These are phyloP conservation scores for Liriodendron chinense DNA, from an alignment of 164 flowering plant species.

Conservation along the genomic window DNA sequence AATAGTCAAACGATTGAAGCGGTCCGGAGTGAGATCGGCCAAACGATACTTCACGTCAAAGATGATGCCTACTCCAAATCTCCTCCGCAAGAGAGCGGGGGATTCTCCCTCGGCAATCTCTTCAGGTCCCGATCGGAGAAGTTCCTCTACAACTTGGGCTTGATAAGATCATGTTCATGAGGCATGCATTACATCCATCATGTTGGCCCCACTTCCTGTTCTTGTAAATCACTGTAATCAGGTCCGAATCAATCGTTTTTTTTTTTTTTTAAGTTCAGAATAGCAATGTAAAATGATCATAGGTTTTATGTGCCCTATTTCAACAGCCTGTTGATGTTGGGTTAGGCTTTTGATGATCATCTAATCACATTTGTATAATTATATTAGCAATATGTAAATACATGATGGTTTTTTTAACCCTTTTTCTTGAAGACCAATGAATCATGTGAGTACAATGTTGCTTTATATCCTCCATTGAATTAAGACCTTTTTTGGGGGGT, in stretches of 20 bases:
- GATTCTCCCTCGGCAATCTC: conserved; percentile 67
- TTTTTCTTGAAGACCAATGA: background rate
- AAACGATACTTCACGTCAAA: conserved; percentile 56
- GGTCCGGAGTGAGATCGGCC: conserved; percentile 70
- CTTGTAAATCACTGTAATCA: conserved; percentile 15
- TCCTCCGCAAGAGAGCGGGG: conserved; percentile 48
- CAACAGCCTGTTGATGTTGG: conserved; percentile 11
- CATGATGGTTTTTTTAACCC: background rate
- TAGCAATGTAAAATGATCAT: background rate
- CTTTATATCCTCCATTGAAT: background rate
- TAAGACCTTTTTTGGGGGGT: background rate
- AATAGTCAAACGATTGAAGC: conserved; percentile 75
- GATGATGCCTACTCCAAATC: conserved; percentile 48
- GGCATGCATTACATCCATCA: background rate
- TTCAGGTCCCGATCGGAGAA: conserved; percentile 78
- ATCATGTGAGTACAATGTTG: background rate
- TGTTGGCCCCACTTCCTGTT: background rate
- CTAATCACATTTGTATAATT: background rate
- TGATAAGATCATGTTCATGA: conserved; percentile 64
- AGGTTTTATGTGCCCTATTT: background rate
- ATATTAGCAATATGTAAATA: background rate
- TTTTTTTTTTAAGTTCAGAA: background rate
- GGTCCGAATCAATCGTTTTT: background rate
- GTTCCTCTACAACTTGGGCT: conserved; percentile 72
- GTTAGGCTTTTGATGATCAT: background rate